phyloP scores from a whole-genome alignment of 2,329 filamentous ascomycete species.

The Pseudocercospora macadamiae region DNA sequence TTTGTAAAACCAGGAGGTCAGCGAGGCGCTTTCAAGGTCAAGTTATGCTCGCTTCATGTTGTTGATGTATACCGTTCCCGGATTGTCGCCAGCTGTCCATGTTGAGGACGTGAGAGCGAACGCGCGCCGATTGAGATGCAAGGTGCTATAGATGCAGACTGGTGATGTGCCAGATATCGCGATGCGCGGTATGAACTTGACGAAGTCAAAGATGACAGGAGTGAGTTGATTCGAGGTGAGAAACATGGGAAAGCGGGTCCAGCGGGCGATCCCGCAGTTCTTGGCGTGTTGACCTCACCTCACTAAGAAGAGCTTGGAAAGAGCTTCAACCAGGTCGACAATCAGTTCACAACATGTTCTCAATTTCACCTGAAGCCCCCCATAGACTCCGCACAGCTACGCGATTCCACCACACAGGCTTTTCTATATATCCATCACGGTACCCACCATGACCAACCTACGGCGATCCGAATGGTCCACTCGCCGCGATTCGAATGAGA shows the following conservation, averaged over 20 bases:
- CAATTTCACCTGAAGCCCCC: background rate
- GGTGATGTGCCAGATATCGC: background rate
- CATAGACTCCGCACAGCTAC: too few species aligned
- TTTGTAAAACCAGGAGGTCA: conserved; percentile 21
- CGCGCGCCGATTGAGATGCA: background rate
- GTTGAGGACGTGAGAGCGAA: background rate
- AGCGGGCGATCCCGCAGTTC: background rate
- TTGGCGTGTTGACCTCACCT: too few species aligned
- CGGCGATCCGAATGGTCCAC: too few species aligned
- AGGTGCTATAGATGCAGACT: background rate
- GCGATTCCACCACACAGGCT: too few species aligned
- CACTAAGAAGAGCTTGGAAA: background rate
- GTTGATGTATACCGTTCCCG: conserved; percentile 23
- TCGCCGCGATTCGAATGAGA: too few species aligned
- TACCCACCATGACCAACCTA: too few species aligned
- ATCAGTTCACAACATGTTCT: background rate
- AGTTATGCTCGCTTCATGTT: conserved; percentile 18
- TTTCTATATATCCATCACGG: too few species aligned
- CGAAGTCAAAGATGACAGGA: background rate
- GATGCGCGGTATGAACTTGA: background rate
- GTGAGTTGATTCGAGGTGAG: background rate
- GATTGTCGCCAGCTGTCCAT: conserved; percentile 23
- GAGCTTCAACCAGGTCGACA: background rate
- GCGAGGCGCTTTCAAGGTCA: conserved; percentile 18
- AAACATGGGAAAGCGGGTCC: background rate